These are phyloP conservation scores for Pseudogymnoascus sp. DNA, from an alignment of 2,329 filamentous ascomycete species.

Conservation along the genomic window DNA sequence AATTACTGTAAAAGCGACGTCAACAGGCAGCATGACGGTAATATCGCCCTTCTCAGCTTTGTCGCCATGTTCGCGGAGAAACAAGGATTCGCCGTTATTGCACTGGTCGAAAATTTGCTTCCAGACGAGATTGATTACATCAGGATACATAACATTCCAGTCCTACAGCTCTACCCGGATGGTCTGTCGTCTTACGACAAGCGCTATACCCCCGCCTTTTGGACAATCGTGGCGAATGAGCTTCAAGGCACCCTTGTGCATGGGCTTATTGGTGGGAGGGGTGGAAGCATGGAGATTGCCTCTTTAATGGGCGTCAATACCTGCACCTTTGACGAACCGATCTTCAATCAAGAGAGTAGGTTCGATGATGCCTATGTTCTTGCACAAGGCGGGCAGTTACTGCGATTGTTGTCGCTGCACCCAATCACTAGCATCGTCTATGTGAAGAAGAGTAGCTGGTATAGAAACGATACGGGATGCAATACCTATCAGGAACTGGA, in stretches of 20 bases:
- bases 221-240: neutral
- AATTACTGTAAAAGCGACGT: conserved; percentile 2
- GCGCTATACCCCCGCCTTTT: conserved; percentile 1
- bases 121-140: neutral
- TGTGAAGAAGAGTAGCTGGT: neutral
- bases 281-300: conserved; percentile 8
- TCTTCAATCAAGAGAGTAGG: neutral
- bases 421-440: neutral
- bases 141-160: neutral
- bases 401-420: neutral
- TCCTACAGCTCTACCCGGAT: neutral
- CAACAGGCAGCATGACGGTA: conserved; percentile 7
- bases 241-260: neutral
- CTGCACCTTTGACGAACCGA: neutral
- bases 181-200: neutral
- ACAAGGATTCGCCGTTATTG: neutral
- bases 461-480: neutral
- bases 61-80: neutral
- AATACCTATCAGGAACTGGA: neutral
- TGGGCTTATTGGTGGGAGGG: neutral
- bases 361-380: neutral
- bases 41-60: neutral
- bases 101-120: neutral
- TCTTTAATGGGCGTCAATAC: conserved; percentile 6
- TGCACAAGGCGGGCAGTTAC: neutral